A percentile compares a stretch with the other conserved stretches of the same genome.
Conservation (phyloP, 179 eudicot species). For the Corrigiola litoralis region DNA sequence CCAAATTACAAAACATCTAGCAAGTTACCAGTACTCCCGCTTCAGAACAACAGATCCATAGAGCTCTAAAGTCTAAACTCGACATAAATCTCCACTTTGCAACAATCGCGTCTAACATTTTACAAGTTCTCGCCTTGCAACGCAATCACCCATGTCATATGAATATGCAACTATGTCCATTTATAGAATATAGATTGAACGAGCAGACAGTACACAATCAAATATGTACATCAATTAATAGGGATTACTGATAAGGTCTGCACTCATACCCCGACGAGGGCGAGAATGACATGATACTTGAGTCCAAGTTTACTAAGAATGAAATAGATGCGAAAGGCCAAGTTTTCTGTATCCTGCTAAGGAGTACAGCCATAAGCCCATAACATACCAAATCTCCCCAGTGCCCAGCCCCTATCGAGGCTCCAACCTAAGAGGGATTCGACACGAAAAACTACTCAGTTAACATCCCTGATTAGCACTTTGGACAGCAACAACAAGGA, state of each 20-base stretch:
- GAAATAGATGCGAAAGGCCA: neutral
- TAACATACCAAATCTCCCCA: neutral
- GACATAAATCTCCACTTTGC: too few species aligned
- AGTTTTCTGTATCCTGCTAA: conserved; percentile 3
- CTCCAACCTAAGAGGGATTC: neutral
- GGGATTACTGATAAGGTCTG: neutral
- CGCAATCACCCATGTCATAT: too few species aligned
- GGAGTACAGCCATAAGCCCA: neutral
- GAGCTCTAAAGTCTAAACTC: too few species aligned
- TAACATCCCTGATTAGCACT: conserved; percentile 28
- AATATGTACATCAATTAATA: neutral
- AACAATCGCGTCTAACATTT: too few species aligned
- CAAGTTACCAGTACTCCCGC: too few species aligned
- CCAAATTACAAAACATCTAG: too few species aligned
- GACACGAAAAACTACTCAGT: neutral
- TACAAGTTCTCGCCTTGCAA: too few species aligned
- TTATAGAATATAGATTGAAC: neutral
- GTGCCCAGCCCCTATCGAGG: neutral
- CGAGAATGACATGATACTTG: neutral
- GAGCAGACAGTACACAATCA: neutral
- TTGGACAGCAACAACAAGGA: conserved; percentile 59
- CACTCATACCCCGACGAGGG: neutral
- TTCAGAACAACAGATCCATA: too few species aligned
- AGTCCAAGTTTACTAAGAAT: neutral
- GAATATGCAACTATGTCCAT: too few species aligned